A percentile compares a stretch with the other conserved stretches of the same genome.
These are phyloP conservation scores for Aspergillus ruber DNA, from an alignment of 2,329 filamentous ascomycete species.

Conservation along the genomic window DNA sequence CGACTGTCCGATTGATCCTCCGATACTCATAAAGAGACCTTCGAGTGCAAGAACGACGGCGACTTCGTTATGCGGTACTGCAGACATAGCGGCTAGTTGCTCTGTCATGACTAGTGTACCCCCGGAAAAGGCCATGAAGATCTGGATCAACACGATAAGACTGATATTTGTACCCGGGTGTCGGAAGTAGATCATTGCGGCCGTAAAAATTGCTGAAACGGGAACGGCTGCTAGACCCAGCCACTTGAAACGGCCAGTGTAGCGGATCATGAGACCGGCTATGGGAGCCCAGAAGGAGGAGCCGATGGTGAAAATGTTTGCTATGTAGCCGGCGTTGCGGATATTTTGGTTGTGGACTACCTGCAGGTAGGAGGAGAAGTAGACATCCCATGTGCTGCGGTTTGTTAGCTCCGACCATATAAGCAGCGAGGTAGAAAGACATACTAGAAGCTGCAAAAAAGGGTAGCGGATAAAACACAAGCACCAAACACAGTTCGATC, in stretches of 20 bases:
- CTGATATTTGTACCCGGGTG: conserved; percentile 39
- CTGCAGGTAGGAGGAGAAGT: conserved; percentile 32
- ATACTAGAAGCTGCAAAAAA: background rate
- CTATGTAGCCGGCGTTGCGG: conserved; percentile 32
- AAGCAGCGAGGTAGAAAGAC: conserved; percentile 9
- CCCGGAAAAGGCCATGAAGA: conserved; percentile 49
- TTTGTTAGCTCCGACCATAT: background rate
- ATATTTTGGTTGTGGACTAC: conserved; percentile 29
- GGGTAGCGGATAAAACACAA: conserved; percentile 17
- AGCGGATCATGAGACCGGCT: conserved; percentile 45
- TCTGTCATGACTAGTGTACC: conserved; percentile 47
- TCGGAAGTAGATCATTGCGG: conserved; percentile 49
- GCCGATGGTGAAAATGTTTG: conserved; percentile 47
- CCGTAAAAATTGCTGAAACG: conserved; percentile 43
- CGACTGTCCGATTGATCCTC: conserved; percentile 25
- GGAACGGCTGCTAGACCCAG: conserved; percentile 45
- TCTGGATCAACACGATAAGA: conserved; percentile 50
- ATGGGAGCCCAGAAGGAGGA: conserved; percentile 51
- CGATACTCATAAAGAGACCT: conserved; percentile 24
- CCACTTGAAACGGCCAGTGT: conserved; percentile 46
- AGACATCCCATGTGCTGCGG: conserved; percentile 20
- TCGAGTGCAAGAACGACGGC: conserved; percentile 46
- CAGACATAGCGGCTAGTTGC: conserved; percentile 50
- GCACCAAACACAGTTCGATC: conserved; percentile 23
- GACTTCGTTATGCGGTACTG: conserved; percentile 46